A percentile compares a stretch with the other conserved stretches of the same genome.
phyloP scores from a whole-genome alignment of 2,329 filamentous ascomycete genomes.

The Venturiaceae sp. region DNA sequence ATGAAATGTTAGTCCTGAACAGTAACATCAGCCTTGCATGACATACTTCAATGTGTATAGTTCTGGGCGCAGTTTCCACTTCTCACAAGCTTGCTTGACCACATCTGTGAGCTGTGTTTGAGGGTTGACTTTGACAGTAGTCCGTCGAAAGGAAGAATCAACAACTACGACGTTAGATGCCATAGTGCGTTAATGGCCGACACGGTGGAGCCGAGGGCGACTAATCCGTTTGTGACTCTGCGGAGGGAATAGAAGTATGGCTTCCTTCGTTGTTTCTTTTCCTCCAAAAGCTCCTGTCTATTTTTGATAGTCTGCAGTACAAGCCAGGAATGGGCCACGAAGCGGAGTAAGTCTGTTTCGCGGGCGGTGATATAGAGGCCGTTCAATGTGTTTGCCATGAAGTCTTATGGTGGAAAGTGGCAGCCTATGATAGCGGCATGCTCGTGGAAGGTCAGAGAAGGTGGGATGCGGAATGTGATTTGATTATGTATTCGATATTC shows the following conservation, averaged over 20 bases:
- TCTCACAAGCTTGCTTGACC: slow-evolving; percentile 76
- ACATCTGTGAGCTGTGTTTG: slow-evolving; percentile 76
- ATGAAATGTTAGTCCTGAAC: slow-evolving; percentile 5
- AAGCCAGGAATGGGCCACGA: slow-evolving; percentile 16
- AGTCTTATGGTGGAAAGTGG: not conserved
- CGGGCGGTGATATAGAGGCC: slow-evolving; percentile 21
- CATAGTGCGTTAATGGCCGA: slow-evolving; percentile 42
- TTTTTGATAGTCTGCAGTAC: slow-evolving; percentile 15
- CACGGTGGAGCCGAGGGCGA: slow-evolving; percentile 8
- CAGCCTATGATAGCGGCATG: not conserved
- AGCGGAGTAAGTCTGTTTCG: slow-evolving; percentile 21
- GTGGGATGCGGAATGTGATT: not conserved
- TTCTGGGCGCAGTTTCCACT: slow-evolving; percentile 62
- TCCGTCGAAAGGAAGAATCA: slow-evolving; percentile 66
- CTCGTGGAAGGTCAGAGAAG: not conserved
- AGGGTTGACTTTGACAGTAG: slow-evolving; percentile 74
- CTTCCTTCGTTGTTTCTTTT: not conserved
- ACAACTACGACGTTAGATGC: slow-evolving; percentile 83
- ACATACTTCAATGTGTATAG: slow-evolving; percentile 73
- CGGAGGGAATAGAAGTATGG: slow-evolving; percentile 7
- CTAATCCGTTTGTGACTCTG: slow-evolving; percentile 8
- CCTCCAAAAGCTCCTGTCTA: slow-evolving; percentile 8
- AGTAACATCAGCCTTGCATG: not conserved
- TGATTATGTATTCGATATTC: not conserved
- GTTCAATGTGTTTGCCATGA: slow-evolving; percentile 1